A percentile compares a stretch with the other conserved stretches of the same genome.
Conservation (phyloP, 2,329 filamentous ascomycete species). For the Trichoderma hamatum region DNA sequence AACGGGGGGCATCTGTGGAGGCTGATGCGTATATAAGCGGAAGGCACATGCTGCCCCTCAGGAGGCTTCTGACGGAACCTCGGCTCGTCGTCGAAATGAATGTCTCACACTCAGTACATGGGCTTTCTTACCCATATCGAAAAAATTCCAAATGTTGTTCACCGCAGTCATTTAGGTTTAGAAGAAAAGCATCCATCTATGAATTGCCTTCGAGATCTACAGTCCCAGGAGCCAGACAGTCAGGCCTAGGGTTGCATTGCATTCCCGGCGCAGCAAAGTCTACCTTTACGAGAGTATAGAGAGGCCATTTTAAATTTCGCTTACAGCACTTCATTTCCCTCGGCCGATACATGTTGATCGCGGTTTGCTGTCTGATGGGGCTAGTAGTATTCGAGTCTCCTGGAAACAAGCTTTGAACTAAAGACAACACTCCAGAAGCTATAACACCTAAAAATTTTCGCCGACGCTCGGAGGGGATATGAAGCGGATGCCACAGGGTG, state of each 20-base stretch:
- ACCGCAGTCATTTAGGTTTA: not conserved
- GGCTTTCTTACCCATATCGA: not conserved
- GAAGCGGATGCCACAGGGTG: not conserved
- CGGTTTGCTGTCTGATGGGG: not conserved
- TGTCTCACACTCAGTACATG: not conserved
- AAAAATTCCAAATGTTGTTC: not conserved
- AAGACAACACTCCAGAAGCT: not conserved
- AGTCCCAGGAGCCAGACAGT: not conserved
- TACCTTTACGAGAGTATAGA: not conserved
- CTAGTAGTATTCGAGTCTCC: not conserved
- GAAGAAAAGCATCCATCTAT: not conserved
- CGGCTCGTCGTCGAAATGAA: not conserved
- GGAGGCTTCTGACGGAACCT: not conserved
- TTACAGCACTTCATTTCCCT: conserved; percentile 4
- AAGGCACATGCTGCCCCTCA: conserved; percentile 11
- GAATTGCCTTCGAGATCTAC: not conserved
- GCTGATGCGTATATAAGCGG: not conserved
- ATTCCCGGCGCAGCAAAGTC: not conserved
- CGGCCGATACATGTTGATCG: not conserved
- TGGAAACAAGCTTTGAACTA: conserved; percentile 19
- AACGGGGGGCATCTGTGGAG: not conserved
- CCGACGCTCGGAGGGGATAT: not conserved
- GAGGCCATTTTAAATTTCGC: not conserved
- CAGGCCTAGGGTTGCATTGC: not conserved
- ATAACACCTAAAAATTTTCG: conserved; percentile 2